Evolutionary conservation across 805 yeast genomes (phyloP), one percentile per base, ranked within the genome.

Genomic region (Lachancea cidri): DNA sequence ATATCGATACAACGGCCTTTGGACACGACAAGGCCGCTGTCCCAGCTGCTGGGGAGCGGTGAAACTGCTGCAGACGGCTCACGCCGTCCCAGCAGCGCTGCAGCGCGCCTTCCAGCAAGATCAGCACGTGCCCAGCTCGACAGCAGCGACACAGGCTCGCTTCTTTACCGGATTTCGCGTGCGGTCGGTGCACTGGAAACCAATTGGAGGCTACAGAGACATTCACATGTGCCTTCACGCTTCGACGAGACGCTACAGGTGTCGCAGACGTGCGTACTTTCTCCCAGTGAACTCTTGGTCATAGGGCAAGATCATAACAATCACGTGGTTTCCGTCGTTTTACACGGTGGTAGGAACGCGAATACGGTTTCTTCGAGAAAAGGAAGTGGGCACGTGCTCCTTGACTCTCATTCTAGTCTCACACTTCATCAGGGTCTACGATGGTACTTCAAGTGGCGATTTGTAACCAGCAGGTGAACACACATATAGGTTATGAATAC

Each of bases 381-480:
- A 13, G 34, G 29, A 8, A n/a, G 29, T 2, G 22, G 17, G 17
- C 20, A 33, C 8, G 18, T 39, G 6, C 19, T 33, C 18, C 15
- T 39, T 14, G 19, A 25, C 19, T 33, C 42, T 24, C 22, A 27
- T 14, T 33, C 42, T 3, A 39, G 42, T 16, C 15, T 33, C 15
- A 17, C 35, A n/a, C 29, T 39, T 3, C 33, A 39, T 19, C 33
- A 36, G 15, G 42, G 42, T 4, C 42, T 33, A 16, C 35, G n/a
- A 14, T 39, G 42, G 42, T 33, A 19, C 29, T 33, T 39, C 33
- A 33, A 39, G 27, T 39, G 42, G 42, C 36, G 22, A 20, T 25
- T 38, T 11, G 16, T 32, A 16, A 13, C 15, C 25, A 11, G 25
- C 5, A 17, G 5, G n/a, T 15, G 16, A n/a, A n/a, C n/a, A n/a